Evolutionary conservation across 192 early-diverging fungal species (phyloP).

Genomic region (Gonapodya sp.): DNA sequence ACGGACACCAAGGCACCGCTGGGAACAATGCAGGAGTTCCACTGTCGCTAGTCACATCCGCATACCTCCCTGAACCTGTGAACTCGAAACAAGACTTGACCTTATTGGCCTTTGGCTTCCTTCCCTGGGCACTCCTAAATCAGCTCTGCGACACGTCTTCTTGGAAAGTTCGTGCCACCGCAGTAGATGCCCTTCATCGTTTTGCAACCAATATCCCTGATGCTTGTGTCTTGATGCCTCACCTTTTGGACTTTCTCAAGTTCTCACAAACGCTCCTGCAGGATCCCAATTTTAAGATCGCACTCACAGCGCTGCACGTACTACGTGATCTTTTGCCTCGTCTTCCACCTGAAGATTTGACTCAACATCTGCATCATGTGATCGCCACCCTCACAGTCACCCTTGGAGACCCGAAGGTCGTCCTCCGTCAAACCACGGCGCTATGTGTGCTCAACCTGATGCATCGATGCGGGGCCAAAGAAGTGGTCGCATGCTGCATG

Average conservation of each 20-base stretch:
- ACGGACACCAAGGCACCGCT: too few relatives aligned
- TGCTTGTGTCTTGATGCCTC: slow-evolving; percentile 8
- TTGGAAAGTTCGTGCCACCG: slow-evolving; percentile 18
- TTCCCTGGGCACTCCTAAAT: background rate
- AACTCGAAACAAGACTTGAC: too few relatives aligned
- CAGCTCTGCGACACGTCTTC: background rate
- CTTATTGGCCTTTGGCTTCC: background rate
- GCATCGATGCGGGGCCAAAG: slow-evolving; percentile 13
- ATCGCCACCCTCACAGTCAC: slow-evolving; percentile 9
- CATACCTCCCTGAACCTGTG: too few relatives aligned
- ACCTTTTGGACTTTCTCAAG: slow-evolving; percentile 11
- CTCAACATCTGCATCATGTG: background rate
- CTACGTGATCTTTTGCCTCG: slow-evolving; percentile 14
- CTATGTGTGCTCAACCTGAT: slow-evolving; percentile 17
- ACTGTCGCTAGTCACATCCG: too few relatives aligned
- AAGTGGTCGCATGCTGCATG: slow-evolving; percentile 13
- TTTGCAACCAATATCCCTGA: slow-evolving; percentile 5
- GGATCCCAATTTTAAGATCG: slow-evolving; percentile 24
- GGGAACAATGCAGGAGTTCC: too few relatives aligned
- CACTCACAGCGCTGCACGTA: slow-evolving; percentile 19
- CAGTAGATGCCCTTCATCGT: slow-evolving; percentile 17
- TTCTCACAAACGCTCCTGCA: slow-evolving; percentile 15
- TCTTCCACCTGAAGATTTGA: slow-evolving; percentile 2
- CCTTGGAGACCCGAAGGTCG: slow-evolving; percentile 19
- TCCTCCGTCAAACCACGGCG: slow-evolving; percentile 17